Evolutionary conservation across 768 basidiomycete species (phyloP), one percentile per base, ranked within the genome.

Genomic region (Macrocybe gigantea): DNA sequence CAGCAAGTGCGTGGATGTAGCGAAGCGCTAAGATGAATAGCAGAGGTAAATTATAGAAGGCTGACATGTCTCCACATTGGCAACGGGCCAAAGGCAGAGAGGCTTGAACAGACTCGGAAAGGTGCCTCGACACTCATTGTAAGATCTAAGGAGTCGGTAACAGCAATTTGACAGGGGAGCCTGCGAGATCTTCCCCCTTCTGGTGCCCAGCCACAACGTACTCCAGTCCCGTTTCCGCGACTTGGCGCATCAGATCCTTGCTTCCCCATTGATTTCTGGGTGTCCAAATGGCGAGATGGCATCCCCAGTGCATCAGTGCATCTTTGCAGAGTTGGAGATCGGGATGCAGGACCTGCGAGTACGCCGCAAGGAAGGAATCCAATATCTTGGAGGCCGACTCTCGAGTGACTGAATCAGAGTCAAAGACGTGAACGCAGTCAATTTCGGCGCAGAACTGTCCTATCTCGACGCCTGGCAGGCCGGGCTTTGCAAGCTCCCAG

Each of bases 391-490:
- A 53, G 3, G 73, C 66, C 2, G 70, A 58, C 7, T 66, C 65
- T 36, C 58, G 57, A 39, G 70, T 69, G 11, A 60, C 59, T 1
- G 73, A 70, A 45, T 44, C 31, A 12, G 13, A n/a, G 29, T 74
- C 55, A 58, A 80, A 83, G 41, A 71, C 64, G 44, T 70, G 65
- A 15, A 83, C 57, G 15, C 69, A 65, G 56, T 75, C 65, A 47
- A 85, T 59, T 59, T 85, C 85, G 3, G 79, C 82, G 48, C 72
- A 75, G 49, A 85, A 74, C 52, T 86, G 83, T 1, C 83, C 83
- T 13, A 85, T 58, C 42, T 86, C 84, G 5, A 79, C 51, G 3
- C 75, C 81, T 5, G 73, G 67, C 29, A 80, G 48, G n/a, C 84
- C 82, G 0, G 74, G 67, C 62, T 73, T 83, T 34, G 71, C 62